Base-by-base conservation (phyloP, 2,329 filamentous ascomycete species). In the Clonostachys chloroleuca region DNA sequence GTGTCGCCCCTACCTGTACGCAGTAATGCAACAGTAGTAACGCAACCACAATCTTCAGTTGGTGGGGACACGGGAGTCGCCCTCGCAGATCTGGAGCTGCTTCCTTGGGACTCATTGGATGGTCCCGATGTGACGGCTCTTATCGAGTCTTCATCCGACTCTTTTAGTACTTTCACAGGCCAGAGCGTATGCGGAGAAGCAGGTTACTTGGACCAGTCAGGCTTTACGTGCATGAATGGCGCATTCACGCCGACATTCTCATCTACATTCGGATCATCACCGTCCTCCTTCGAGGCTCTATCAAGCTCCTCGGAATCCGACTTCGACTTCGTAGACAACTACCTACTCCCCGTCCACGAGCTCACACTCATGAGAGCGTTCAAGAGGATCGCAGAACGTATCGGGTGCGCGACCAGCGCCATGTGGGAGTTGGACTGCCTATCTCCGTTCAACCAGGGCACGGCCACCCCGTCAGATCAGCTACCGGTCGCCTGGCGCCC, bases 401-500 rank as follows among this genome's bases (percentile, higher is more conserved):
- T 81, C 14, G 69, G 72, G 37, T 66, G 67, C 46, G 59, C 58
- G 30, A 40, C 17, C 3, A 57, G 64, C 2, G 47, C 61, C 16
- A 57, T 78, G 42, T 81, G 75, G 75, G 66, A 68, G 12, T 56
- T 78, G 5, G 59, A 66, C 14, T 66, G 71, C 18, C 56, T 62
- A 24, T 79, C 77, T 2, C 73, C 74, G 5, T 80, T 81, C 59
- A 54, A 61, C 56, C 48, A 53, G 18, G 58, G 60, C 44, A 49
- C 45, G 13, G 58, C 53, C 18, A 60, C 60, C 41, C 51, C 66
- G 55, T 39, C 60, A 9, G 54, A 65, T 12, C 62, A 69, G 42
- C 61, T 81, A 8, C 76, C 75, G 3, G 42, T 47, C 13, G 67
- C 73, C 36, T 74, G 78, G 63, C 72, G 66, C 34, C 80, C 80